Evolutionary conservation across 2,329 filamentous ascomycete species (phyloP), one percentile per base, ranked within the genome.

Genomic region (Aspergillus puulaauensis): DNA sequence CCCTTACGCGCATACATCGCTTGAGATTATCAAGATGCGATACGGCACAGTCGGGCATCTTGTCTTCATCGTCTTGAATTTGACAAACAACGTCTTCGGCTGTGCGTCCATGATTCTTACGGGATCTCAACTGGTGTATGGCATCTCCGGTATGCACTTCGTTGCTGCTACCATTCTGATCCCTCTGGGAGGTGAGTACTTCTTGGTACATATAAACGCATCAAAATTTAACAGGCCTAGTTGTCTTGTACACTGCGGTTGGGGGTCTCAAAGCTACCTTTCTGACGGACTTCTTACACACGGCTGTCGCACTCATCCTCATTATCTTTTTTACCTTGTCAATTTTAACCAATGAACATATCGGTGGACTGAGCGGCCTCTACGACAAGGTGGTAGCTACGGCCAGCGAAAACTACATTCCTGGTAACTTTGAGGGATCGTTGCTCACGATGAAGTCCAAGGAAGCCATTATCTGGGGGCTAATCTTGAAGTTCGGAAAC

Each of bases 251-350:
- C 58, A 81, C 79, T 0, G 77, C 75, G 0, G 76, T 80, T 3
- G 79, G 79, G 6, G 79, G 79, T 3, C 63, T 81, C 4, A 81
- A 81, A 55, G 79, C 79, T 0, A 82, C 79, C 0, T 81, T 82
- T 55, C 60, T 81, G 6, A 81, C 79, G 0, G 79, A 82, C 57
- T 81, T 75, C 44, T 58, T 80, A 2, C 80, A 82, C 56, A 82
- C 80, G 0, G 70, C 75, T 0, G 73, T 82, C 48, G 77, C 77
- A 2, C 61, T 82, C 4, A 75, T 82, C 27, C 68, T 82, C 4
- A 72, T 82, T 19, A 77, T 81, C 17, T 81, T 77, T 60, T 81
- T 82, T 60, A 78, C 79, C 0, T 62, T 82, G 2, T 66, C 72
- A 0, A 73, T 81, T n/a, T 60, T 82, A 6, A 77, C 73, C 1